Base-by-base conservation (phyloP, 2,329 filamentous ascomycete genomes). In the Aureobasidium zeae region DNA sequence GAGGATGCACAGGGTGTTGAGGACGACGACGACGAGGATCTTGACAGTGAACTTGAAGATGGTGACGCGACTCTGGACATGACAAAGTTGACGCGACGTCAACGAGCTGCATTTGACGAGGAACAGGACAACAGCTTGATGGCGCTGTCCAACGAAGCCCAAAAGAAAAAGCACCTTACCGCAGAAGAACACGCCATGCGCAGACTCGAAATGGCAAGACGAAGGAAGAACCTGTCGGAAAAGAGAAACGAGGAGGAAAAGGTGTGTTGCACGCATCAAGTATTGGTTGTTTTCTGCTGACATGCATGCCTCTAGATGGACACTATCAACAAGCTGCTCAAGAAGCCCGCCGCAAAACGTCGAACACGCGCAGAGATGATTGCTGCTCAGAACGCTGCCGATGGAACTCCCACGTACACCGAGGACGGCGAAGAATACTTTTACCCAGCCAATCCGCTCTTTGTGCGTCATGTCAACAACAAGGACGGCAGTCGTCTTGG, bases 241-340 rank as follows among this genome's bases (percentile, higher is more conserved):
- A 83, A 84, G 65, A 73, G 81, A n/a, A 82, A 83, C 44, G 81
- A 85, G 55, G 81, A 86, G 63, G 81, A 85, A 60, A 86, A 85
- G 71, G 76, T 79, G 57, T 20, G 57, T 50, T 19, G 9, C 30
- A 8, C 20, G 24, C 20, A 11, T 15, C 17, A 22, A 10, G 13
- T 11, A 16, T 4, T n/a, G 10, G 4, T 21, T 15, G 7, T 28
- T 33, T 41, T 3, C 3, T 21, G 5, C 48, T 52, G 44, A 55
- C 20, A 12, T n/a, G n/a, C 28, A 6, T 9, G 2, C 15, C 47
- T 31, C 13, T 47, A 88, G 83, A 85, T 86, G 75, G 85, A 89
- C 69, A 91, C 85, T 0, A 89, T 91, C 73, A 88, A 91, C 69
- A 87, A 88, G 56, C 77, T 91, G 2, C 76, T 91, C 41, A 87